Base-by-base conservation (phyloP, 768 basidiomycete genomes). In the Ramaria rubella region DNA sequence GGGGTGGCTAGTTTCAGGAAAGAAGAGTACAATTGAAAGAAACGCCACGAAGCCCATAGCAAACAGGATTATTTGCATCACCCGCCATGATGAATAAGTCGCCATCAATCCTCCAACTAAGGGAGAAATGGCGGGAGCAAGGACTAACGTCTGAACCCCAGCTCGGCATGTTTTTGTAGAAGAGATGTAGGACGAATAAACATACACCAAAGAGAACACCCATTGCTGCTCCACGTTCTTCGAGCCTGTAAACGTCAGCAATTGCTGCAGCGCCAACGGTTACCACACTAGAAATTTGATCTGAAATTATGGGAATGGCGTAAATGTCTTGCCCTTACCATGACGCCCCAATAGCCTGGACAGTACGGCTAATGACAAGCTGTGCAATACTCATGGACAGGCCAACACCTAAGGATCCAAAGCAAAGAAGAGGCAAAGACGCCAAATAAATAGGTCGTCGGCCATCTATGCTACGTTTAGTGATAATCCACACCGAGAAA, bases 261-360 rank as follows among this genome's bases (percentile, higher is more conserved):
- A 72, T 63, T 3, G 74, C 70, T 5, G 82, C 76, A 77, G 87
- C 52, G 79, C 73, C 17, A 77, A 78, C 23, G 9, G 33, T 23
- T 24, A 53, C 8, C 23, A 53, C 17, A 42, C 52, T 53, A 36
- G 11, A 24, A 24, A 46, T 24, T 14, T 12, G 23, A 24, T 14
- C 44, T 23, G 44, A 9, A 46, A 23, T 24, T 11, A 11, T 38
- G 36, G 36, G n/a, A 11, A n/a, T n/a, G n/a, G 36, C 36, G 11
- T 11, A 9, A 46, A 12, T 24, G 12, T 24, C 23, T 14, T 11
- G 23, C 11, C 11, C 64, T 74, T 64, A 3, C 75, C 81, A 12
- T 5, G 83, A 77, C 5, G 81, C 73, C 17, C 87, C 87, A 38
- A 85, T 72, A 0, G 82, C 81, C 64, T 90, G 87, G 0, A 87